Evolutionary conservation across 2,329 filamentous ascomycete genomes (phyloP).

Genomic region (Aspergillus vadensis): DNA sequence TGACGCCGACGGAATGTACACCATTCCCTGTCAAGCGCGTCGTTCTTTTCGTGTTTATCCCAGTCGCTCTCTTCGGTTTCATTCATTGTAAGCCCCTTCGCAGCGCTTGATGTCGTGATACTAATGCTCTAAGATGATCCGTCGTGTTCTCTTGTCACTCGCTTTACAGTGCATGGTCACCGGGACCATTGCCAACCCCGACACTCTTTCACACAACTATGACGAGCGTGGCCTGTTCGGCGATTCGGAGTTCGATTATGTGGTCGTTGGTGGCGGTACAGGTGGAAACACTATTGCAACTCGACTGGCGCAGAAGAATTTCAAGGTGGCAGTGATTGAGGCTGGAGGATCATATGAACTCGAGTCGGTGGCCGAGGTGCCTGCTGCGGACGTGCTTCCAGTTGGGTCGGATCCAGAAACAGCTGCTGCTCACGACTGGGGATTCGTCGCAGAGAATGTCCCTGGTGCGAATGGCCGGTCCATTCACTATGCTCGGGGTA

Average conservation of each 20-base stretch:
- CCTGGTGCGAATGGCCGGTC: constrained; percentile 27
- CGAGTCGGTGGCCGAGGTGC: constrained; percentile 25
- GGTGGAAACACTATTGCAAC: constrained; percentile 30
- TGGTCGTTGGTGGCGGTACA: constrained; percentile 34
- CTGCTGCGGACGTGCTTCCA: constrained; percentile 21
- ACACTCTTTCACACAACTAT: not conserved
- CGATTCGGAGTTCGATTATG: constrained; percentile 22
- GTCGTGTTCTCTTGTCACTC: constrained; percentile 3
- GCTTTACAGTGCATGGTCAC: constrained; percentile 3
- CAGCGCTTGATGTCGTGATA: too few relatives aligned
- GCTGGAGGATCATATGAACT: constrained; percentile 33
- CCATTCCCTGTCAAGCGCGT: not conserved
- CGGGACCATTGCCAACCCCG: not conserved
- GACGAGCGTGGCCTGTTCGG: not conserved
- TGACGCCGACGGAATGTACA: not conserved
- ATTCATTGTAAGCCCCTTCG: not conserved
- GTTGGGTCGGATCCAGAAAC: constrained; percentile 27
- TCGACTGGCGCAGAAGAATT: constrained; percentile 26
- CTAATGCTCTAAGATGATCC: not conserved
- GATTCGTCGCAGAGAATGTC: constrained; percentile 25
- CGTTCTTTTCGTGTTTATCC: not conserved
- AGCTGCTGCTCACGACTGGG: constrained; percentile 26
- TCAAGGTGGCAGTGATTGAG: constrained; percentile 33
- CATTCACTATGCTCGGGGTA: constrained; percentile 19
- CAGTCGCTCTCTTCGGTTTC: not conserved